phyloP scores from a whole-genome alignment of 371 early-diverging fungal species.

The Syncephalastrum sp. region DNA sequence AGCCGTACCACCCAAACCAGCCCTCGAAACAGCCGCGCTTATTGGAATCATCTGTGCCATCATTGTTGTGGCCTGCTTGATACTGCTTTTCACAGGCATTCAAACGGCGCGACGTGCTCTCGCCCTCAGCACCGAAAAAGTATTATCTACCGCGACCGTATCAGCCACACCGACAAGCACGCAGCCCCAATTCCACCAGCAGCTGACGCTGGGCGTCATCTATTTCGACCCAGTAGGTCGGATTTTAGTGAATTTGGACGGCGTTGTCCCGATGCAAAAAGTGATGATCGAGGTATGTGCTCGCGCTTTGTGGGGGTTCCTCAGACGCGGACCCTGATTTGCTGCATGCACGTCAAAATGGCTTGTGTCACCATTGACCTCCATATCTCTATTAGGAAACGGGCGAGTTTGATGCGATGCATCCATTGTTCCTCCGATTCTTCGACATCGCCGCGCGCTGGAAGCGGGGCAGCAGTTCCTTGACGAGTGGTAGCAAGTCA shows the following conservation, averaged over 20 bases:
- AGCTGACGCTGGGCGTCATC: conserved; percentile 31
- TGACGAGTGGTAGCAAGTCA: background rate
- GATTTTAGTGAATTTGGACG: conserved; percentile 42
- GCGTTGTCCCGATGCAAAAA: conserved; percentile 40
- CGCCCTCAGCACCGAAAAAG: conserved; percentile 10
- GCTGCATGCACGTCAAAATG: too few species aligned
- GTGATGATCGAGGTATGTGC: conserved; percentile 9
- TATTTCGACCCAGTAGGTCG: conserved; percentile 38
- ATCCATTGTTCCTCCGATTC: conserved; percentile 28
- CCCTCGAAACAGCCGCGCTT: conserved; percentile 24
- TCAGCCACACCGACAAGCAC: too few species aligned
- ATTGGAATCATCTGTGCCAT: conserved; percentile 40
- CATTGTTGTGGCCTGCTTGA: conserved; percentile 32
- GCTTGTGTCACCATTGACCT: too few species aligned
- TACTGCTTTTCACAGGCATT: conserved; percentile 23
- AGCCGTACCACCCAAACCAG: conserved; percentile 24
- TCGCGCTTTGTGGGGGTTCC: conserved; percentile 2
- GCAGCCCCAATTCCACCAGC: background rate
- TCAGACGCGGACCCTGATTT: too few species aligned
- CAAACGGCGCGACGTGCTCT: background rate
- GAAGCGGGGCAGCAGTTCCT: conserved; percentile 1
- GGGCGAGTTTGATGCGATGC: conserved; percentile 7
- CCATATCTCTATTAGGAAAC: background rate
- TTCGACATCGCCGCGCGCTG: conserved; percentile 24
- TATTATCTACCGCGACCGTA: too few species aligned